Percentiles rank a stretch among this genome's conserved stretches.
phyloP scores from a whole-genome alignment of 768 basidiomycete species.

The Dacryopinax spathularia region DNA sequence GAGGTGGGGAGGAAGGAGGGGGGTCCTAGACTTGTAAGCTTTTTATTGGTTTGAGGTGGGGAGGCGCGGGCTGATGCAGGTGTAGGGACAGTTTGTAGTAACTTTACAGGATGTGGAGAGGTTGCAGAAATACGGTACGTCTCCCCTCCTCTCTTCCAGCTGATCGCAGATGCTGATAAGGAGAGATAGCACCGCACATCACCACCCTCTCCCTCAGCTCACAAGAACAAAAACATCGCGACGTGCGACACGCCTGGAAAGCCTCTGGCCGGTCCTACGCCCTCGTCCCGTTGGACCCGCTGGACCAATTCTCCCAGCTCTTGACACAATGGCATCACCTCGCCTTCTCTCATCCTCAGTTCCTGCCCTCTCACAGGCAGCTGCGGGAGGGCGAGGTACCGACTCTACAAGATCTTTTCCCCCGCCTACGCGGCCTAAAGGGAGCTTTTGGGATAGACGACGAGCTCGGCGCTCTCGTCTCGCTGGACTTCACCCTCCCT shows the following conservation, averaged over 20 bases:
- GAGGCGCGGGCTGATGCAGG: not conserved
- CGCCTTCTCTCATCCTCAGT: not conserved
- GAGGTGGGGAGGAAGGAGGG: not conserved
- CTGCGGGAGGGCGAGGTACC: not conserved
- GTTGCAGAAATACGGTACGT: not conserved
- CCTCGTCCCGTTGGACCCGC: not conserved
- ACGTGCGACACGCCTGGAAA: not conserved
- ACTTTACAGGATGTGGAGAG: not conserved
- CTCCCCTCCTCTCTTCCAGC: not conserved
- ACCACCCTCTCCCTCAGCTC: not conserved
- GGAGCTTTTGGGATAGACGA: not conserved
- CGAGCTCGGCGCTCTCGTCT: not conserved
- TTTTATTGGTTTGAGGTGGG: not conserved
- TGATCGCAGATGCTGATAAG: too few species aligned
- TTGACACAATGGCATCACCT: not conserved
- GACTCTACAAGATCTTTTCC: not conserved
- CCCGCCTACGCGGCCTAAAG: not conserved
- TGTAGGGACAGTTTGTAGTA: not conserved
- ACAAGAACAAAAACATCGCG: not conserved
- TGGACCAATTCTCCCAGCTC: not conserved
- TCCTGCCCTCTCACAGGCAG: not conserved
- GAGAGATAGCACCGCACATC: not conserved
- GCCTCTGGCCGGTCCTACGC: not conserved
- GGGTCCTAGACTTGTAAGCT: not conserved
- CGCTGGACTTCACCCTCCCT: conserved; percentile 1